These are phyloP conservation scores for Phyllostachys edulis DNA, from an alignment of 176 grass and related monocot genomes.

Conservation along the genomic window DNA sequence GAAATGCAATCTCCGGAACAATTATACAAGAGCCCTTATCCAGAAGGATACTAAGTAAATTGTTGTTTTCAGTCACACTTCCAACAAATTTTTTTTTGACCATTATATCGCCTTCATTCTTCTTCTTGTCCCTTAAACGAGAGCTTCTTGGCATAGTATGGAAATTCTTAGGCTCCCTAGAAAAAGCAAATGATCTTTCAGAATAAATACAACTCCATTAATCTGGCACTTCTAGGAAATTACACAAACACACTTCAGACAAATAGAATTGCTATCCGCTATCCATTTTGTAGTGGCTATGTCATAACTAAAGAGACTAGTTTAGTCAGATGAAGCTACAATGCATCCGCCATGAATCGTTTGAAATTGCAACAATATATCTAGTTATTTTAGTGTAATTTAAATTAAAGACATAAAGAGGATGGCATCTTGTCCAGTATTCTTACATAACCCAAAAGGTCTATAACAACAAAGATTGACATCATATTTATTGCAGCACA, in stretches of 20 bases:
- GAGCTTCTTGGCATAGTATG: constrained; percentile 74
- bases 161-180: constrained; percentile 54
- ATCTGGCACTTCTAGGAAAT: constrained; percentile 16
- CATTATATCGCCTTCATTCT: constrained; percentile 79
- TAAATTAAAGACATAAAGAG: constrained; percentile 18
- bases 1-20: constrained; percentile 60
- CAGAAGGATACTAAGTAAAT: constrained; percentile 80
- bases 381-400: constrained; percentile 9
- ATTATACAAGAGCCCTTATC: constrained; percentile 71
- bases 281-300: constrained; percentile 4
- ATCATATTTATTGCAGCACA: constrained; percentile 40
- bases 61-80: constrained; percentile 85
- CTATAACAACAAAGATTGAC: background rate
- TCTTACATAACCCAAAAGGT: constrained; percentile 1
- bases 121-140: constrained; percentile 82
- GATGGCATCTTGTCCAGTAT: constrained; percentile 7
- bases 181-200: constrained; percentile 27
- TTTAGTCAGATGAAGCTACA: constrained; percentile 26
- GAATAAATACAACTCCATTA: constrained; percentile 33
- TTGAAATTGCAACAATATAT: constrained; percentile 1
- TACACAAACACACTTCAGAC: background rate
- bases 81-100: constrained; percentile 86
- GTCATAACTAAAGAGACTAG: background rate
- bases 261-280: constrained; percentile 17
- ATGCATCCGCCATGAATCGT: background rate